Base-by-base conservation (phyloP, 2,329 filamentous ascomycete species). In the Apiospora pterosperma region DNA sequence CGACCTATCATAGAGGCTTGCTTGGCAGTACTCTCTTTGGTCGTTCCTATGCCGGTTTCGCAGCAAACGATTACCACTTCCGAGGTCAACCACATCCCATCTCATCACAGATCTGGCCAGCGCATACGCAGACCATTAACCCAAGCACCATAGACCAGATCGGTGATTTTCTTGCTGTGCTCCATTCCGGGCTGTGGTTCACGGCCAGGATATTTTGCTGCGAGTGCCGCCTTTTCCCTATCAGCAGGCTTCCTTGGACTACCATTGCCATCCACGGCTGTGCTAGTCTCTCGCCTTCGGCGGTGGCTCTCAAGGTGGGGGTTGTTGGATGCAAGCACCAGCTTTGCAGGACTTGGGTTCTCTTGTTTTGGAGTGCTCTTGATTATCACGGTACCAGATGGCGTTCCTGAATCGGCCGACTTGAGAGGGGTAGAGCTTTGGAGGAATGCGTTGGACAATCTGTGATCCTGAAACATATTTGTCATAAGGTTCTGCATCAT, bases 121-220 rank as follows among this genome's bases (percentile, higher is more conserved):
- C 91, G 83, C 63, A 87, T 84, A 68, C 89, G 88, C 71, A 98
- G 80, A 1, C 93, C 93, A 65, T 96, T 92, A 3, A 90, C 88
- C 96, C 96, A 99, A 52, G 95, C 87, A 19, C 90, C 88, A 78
- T 97, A 98, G 23, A 99, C 85, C 23, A 97, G 92, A 76, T 97
- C 93, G 1, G 92, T 92, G 41, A 98, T 83, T 75, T 97, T 88
- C 74, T 93, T 92, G 69, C 91, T 92, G 78, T 97, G 95, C 77
- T 97, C 94, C 92, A 97, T 95, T 2, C 93, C 95, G 1, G 88
- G 85, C 59, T 79, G 78, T 2, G 84, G 74, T 62, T 84, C 80
- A 42, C 83, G 82, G 1, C 85, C 85, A 1, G 85, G 86, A 63
- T 85, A 87, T 70, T 82, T 85, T 19, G 81, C 77, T 69, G 85